Percentiles rank a stretch among this genome's conserved stretches.
Conservation (phyloP, 169 alveolate species). For the Plasmodium gallinaceum region DNA sequence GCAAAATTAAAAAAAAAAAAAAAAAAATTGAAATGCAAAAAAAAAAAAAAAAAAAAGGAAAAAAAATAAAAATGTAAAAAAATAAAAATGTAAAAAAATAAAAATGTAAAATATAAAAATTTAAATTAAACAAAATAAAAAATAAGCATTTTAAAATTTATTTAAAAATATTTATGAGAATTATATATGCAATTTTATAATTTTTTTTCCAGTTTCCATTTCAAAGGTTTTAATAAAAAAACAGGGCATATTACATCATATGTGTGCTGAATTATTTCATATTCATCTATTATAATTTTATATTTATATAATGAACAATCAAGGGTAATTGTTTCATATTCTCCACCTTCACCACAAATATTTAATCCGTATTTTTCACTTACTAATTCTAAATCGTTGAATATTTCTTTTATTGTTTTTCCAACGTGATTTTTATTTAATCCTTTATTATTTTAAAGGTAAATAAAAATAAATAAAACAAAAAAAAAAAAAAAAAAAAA, state of each 20-base stretch:
- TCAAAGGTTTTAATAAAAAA: slow-evolving; percentile 66
- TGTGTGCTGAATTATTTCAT: slow-evolving; percentile 71
- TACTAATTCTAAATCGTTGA: slow-evolving; percentile 79
- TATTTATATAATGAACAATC: slow-evolving; percentile 92
- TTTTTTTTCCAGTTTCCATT: slow-evolving; percentile 59
- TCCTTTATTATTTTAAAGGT: slow-evolving; percentile 88
- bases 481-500: slow-evolving; percentile 8
- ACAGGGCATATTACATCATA: slow-evolving; percentile 62
- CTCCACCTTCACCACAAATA: slow-evolving; percentile 99
- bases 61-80: neutral
- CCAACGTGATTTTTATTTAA: slow-evolving; percentile 93
- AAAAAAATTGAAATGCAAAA: neutral
- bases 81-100: neutral
- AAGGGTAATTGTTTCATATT: slow-evolving; percentile 96
- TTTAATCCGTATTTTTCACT: slow-evolving; percentile 93
- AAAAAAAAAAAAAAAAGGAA: neutral
- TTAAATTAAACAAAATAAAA: neutral
- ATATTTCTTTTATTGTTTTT: slow-evolving; percentile 85
- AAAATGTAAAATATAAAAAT: neutral
- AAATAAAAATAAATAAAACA: slow-evolving; percentile 12
- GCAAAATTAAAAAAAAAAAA: neutral
- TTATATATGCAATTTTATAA: slow-evolving; percentile 3
- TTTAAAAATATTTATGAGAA: neutral
- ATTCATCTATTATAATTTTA: slow-evolving; percentile 78
- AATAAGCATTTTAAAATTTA: neutral